A percentile compares a stretch with the other conserved stretches of the same genome.
phyloP scores from a whole-genome alignment of 2,329 filamentous ascomycete species.

The Phaeosphaeria sp. region DNA sequence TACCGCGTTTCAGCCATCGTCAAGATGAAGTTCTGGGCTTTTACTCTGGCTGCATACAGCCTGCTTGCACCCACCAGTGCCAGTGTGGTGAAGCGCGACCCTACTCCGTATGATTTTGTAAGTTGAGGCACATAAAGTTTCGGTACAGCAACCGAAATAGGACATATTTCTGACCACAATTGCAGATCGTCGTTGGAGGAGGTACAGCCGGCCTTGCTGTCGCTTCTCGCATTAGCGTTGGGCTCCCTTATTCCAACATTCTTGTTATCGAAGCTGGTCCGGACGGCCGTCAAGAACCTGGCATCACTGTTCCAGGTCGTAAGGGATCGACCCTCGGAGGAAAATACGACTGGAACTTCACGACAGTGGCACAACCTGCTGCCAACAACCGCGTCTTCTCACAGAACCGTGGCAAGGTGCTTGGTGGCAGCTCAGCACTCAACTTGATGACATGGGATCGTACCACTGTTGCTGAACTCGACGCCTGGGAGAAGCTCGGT shows the following conservation, averaged over 20 bases:
- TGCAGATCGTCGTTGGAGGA: slow-evolving; percentile 29
- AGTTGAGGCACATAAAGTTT: slow-evolving; percentile 1
- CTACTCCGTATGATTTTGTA: slow-evolving; percentile 15
- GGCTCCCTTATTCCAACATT: slow-evolving; percentile 28
- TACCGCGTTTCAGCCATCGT: background rate
- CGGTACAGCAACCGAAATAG: background rate
- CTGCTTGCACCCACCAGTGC: slow-evolving; percentile 9
- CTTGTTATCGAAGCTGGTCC: slow-evolving; percentile 38
- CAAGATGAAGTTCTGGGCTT: slow-evolving; percentile 13
- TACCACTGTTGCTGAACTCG: slow-evolving; percentile 34
- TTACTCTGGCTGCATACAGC: slow-evolving; percentile 5
- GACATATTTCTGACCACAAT: background rate
- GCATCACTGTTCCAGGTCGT: slow-evolving; percentile 33
- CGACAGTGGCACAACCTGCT: slow-evolving; percentile 50
- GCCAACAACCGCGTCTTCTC: slow-evolving; percentile 51
- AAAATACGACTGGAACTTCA: slow-evolving; percentile 51
- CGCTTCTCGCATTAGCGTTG: slow-evolving; percentile 41
- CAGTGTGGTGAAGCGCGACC: slow-evolving; percentile 3
- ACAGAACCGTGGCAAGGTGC: slow-evolving; percentile 55
- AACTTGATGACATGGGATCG: slow-evolving; percentile 51
- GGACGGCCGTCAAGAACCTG: slow-evolving; percentile 34
- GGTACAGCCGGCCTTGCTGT: slow-evolving; percentile 40
- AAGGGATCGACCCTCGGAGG: slow-evolving; percentile 36
- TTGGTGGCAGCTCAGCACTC: slow-evolving; percentile 57
- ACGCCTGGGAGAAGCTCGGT: slow-evolving; percentile 41